Base-by-base conservation (phyloP, 768 basidiomycete genomes). In the Cystofilobasidium macerans region DNA sequence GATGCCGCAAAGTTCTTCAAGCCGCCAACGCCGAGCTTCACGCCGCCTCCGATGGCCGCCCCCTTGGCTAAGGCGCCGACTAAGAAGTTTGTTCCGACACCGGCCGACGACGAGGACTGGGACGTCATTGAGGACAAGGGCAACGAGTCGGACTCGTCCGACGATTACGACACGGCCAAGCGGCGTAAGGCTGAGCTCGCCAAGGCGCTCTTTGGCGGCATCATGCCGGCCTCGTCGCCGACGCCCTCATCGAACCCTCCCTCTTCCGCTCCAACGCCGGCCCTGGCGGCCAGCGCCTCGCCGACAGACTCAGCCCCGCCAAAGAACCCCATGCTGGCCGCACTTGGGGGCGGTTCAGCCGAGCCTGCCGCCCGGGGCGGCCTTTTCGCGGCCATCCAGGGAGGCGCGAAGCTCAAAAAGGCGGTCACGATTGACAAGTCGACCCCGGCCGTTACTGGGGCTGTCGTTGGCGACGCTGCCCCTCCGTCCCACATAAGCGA, bases 391-490 rank as follows among this genome's bases (percentile, higher is more conserved):
- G 84, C 89, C 11, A 98, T 99, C 69, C 86, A 90, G 16, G 90
- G 91, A 2, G 78, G 79, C 0, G 76, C 82, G 57, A 82, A 80
- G 67, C 77, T 99, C 69, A 80, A 81, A 61, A 88, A 88, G 73
- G 77, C 88, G 0, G 81, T 83, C 68, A 98, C 93, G 0, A 83
- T 86, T 59, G 94, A 97, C 74, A 85, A 87, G 72, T 89, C 88
- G 70, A 84, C 73, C 0, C 82, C 86, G 5, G 75, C 81, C 0
- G 78, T 85, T 20, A 81, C 86, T 32, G 93, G 94, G 8, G 82
- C 77, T 63, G 88, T 99, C 8, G 67, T 97, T 24, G 91, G 61
- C 22, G 65, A 87, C 16, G 88, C 88, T 69, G 76, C 74, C 57
- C 82, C 81, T 16, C 85, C 90, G 4, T 65, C 79, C 0, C 88